Base-by-base conservation (phyloP, 176 grass and related monocot species). In the Carex myosuroides region DNA sequence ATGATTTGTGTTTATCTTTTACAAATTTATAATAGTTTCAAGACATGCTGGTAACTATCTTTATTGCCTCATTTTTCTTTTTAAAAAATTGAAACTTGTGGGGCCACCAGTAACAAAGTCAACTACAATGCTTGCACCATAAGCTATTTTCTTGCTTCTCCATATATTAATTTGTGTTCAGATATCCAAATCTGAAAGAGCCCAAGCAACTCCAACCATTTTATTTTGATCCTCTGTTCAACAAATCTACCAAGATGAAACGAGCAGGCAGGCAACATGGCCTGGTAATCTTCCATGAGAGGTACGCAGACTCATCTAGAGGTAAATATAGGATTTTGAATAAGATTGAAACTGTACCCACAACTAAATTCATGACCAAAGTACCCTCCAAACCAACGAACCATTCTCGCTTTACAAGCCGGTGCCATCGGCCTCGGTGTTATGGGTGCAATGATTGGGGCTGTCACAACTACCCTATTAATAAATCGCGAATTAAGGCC, bases 221-320 rank as follows among this genome's bases (percentile, higher is more conserved):
- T 48, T 20, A 60, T 60, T 1, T 60, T 60, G 58, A 20, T 60
- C 56, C 3, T 58, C 4, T 17, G 14, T 58, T 59, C 5, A 59
- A 59, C 17, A 59, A 59, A 50, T 11, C 56, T 7, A 32, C 29
- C 29, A 66, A 84, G 32, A 79, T 79, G 46, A 79, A 56, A 79
- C 48, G 75, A 79, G 46, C 59, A 17, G 75, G 75, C 12, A 79
- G 75, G 75, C 75, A 79, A 79, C 75, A 79, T 32, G 75, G 75
- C 18, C 32, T 79, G 75, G 75, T 79, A 29, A 52, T 79, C 75
- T 79, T 55, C 75, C 21, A 56, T 56, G 48, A 79, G 39, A 79
- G 18, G 8, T 79, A 79, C 7, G 22, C 46, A 54, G 75, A 79
- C 59, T 55, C 44, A 30, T 56, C 52, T 52, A 4, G 75, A 79